A percentile compares a stretch with the other conserved stretches of the same genome.
Conservation (phyloP, 2,329 filamentous ascomycete genomes). For the Polychaeton citri region DNA sequence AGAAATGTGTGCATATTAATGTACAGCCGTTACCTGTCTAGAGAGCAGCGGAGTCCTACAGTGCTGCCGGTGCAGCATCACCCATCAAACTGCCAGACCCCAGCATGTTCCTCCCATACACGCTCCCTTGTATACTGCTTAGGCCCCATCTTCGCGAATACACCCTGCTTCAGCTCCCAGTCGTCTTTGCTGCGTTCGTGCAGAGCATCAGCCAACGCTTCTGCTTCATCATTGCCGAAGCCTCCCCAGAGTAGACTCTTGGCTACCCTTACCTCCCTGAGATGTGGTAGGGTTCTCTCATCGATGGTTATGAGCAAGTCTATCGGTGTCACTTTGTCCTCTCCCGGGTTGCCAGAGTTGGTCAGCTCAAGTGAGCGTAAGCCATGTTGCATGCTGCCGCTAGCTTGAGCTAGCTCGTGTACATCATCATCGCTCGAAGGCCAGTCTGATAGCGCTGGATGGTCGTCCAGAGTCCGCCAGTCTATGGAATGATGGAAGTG, state of each 20-base stretch:
- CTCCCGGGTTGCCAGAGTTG: conserved; percentile 23
- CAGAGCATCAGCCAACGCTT: conserved; percentile 26
- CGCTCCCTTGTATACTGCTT: conserved; percentile 5
- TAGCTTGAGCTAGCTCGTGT: background rate
- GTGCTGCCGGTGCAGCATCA: too few relatives aligned
- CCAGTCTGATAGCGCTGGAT: too few relatives aligned
- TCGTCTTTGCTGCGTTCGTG: conserved; percentile 25
- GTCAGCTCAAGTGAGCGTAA: conserved; percentile 27
- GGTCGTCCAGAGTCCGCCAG: too few relatives aligned
- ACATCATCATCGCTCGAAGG: background rate
- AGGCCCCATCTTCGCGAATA: conserved; percentile 4
- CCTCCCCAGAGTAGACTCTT: conserved; percentile 26
- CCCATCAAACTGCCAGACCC: conserved; percentile 9
- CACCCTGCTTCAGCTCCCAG: conserved; percentile 17
- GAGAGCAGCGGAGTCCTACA: too few relatives aligned
- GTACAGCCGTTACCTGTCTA: too few relatives aligned
- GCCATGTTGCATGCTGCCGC: conserved; percentile 12
- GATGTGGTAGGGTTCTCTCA: conserved; percentile 25
- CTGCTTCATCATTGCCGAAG: conserved; percentile 21
- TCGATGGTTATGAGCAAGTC: conserved; percentile 30
- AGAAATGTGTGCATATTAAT: too few relatives aligned
- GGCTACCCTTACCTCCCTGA: conserved; percentile 26
- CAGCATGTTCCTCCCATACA: conserved; percentile 7
- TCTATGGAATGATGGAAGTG: conserved; percentile 2
- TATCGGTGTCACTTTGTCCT: conserved; percentile 26